Conservation (phyloP, 2,329 filamentous ascomycete species). For the Ilyonectria sp. region DNA sequence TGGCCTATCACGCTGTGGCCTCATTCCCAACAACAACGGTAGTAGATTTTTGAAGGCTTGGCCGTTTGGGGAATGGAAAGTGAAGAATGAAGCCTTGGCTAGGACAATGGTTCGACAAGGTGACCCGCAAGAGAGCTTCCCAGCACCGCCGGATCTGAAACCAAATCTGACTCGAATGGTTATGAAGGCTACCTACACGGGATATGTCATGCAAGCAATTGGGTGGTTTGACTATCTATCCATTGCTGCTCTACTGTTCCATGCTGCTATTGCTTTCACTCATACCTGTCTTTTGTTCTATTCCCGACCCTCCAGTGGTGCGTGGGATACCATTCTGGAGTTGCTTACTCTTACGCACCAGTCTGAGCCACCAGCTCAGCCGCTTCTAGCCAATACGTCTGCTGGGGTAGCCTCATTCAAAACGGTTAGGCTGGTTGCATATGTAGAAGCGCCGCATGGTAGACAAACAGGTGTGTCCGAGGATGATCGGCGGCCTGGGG, state of each 20-base stretch:
- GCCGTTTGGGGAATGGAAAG: neutral
- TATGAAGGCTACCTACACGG: neutral
- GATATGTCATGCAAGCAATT: constrained; percentile 8
- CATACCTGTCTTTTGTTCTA: neutral
- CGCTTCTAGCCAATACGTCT: neutral
- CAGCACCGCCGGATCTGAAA: neutral
- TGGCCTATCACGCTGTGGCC: neutral
- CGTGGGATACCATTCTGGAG: constrained; percentile 8
- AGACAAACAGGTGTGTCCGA: neutral
- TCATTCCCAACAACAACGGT: neutral
- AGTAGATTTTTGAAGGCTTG: neutral
- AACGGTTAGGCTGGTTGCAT: constrained; percentile 2
- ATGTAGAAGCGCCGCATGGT: neutral
- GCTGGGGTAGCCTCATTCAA: neutral
- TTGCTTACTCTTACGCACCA: neutral
- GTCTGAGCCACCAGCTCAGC: neutral
- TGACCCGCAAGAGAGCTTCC: neutral
- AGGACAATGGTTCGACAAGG: constrained; percentile 9
- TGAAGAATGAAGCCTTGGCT: neutral
- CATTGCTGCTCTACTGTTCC: neutral
- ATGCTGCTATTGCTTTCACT: constrained; percentile 14
- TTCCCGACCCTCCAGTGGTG: neutral
- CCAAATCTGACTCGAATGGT: neutral
- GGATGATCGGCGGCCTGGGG: neutral
- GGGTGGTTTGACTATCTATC: constrained; percentile 9